Conservation (phyloP, 106 monocot species). For the Gastrodia elata region DNA sequence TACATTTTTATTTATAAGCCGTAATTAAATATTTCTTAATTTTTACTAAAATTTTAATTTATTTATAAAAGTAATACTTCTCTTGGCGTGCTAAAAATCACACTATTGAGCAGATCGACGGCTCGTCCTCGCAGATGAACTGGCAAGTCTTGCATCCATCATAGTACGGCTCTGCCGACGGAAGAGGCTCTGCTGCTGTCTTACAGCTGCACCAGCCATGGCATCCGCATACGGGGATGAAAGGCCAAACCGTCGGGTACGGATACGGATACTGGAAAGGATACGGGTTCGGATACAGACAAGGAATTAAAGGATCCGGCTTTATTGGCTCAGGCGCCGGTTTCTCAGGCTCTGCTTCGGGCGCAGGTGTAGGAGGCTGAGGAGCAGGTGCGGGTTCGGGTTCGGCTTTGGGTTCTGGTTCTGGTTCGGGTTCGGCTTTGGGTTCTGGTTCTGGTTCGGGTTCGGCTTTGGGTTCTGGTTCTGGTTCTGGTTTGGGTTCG, state of each 20-base stretch:
- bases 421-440: neutral
- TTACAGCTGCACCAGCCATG: neutral
- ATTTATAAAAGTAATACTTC: too few species aligned
- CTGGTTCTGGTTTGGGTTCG: neutral
- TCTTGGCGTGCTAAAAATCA: too few species aligned
- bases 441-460: neutral
- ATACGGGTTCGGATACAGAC: neutral
- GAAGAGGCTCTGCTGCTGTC: neutral
- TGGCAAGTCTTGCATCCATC: constrained; percentile 6
- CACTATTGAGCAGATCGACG: constrained; percentile 1
- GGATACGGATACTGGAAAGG: constrained; percentile 1
- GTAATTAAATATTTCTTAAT: too few species aligned
- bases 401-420: neutral
- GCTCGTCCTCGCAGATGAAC: constrained; percentile 10
- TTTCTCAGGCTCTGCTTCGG: neutral
- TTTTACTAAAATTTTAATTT: too few species aligned
- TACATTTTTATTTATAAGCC: too few species aligned
- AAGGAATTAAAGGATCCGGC: neutral
- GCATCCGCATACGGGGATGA: neutral
- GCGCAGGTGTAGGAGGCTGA: too few species aligned
- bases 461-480: neutral
- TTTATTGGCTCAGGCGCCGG: neutral
- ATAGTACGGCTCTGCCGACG: neutral
- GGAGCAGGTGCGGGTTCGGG: neutral
- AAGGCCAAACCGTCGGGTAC: neutral